These are phyloP conservation scores for Sclerotinia spermophila DNA, from an alignment of 2,329 filamentous ascomycete genomes.

Conservation along the genomic window DNA sequence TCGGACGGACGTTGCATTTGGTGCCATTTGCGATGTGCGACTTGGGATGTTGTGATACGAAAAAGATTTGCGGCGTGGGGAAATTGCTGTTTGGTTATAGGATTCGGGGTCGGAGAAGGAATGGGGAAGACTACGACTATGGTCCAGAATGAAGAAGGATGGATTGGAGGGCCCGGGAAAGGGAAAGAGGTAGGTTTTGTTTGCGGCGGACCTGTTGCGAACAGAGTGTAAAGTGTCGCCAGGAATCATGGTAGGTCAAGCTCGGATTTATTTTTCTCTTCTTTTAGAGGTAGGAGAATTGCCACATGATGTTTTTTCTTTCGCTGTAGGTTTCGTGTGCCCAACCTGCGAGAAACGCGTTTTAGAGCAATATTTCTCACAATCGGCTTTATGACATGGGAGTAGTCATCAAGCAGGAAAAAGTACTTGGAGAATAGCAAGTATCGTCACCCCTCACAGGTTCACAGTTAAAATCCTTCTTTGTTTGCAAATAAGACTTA, in stretches of 20 bases:
- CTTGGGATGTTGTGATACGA: neutral
- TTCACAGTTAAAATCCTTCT: neutral
- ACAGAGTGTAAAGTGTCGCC: neutral
- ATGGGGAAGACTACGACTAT: neutral
- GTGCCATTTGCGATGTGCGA: conserved; percentile 1
- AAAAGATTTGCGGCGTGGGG: neutral
- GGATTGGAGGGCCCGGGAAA: neutral
- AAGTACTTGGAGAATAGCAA: neutral
- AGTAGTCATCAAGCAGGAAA: neutral
- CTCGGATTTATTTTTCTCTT: neutral
- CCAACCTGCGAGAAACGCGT: neutral
- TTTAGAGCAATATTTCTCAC: neutral
- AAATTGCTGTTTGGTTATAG: neutral
- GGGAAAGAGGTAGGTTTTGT: neutral
- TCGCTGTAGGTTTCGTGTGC: neutral
- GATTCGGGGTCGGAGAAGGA: neutral
- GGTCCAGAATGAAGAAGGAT: neutral
- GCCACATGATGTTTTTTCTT: neutral
- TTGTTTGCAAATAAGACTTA: neutral
- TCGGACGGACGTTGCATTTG: neutral
- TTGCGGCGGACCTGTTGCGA: neutral
- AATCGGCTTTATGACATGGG: neutral
- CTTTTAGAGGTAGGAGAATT: neutral
- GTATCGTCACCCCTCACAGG: neutral
- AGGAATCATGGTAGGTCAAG: neutral